Base-by-base conservation (phyloP, 2,329 filamentous ascomycete species). In the Penicillium sp. region DNA sequence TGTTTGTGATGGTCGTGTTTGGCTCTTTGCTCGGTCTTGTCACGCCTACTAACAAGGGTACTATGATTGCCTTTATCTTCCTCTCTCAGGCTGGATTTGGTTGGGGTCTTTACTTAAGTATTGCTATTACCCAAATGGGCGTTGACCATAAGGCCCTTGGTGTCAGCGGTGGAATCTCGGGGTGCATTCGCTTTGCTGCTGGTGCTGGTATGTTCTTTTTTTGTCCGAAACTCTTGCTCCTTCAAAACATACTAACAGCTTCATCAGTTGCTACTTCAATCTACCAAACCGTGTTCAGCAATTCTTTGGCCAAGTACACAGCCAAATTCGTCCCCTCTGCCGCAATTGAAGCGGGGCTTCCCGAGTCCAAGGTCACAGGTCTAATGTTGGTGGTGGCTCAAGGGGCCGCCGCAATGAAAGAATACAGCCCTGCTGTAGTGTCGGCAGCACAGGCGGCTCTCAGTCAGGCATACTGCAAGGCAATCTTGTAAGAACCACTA, bases 81-180 rank as follows among this genome's bases (percentile, higher is more conserved):
- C 68, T 81, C 16, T 73, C 73, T 5, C 70, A 78, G 62, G 68
- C 72, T 13, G 78, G 75, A 5, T 82, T 79, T 60, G 78, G 78
- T 6, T 81, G 77, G 75, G 78, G 75, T 3, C 72, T 79, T 54
- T 80, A 80, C 53, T 66, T 81, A 21, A 76, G 74, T 19, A 81
- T 82, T 60, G 77, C 79, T 2, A 76, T 79, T 58, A 78, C 76
- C 6, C 79, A 81, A 63, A 76, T 81, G 56, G 79, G 78, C n/a
- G 78, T 79, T 3, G 73, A 78, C 27, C 80, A 82, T 58, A 72
- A 76, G 19, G 77, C 81, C 48, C 71, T 82, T 0, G 79, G 79
- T 15, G 74, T 79, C 15, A 71, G 70, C 40, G 77, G 77, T 36
- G 78, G 76, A 47, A 70, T 79, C 11, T 71, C 73, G 5, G 78